Evolutionary conservation across 495 filamentous ascomycete genomes (phyloP), one percentile per base, ranked within the genome.

Genomic region (Penicillium cosmopolitanum): DNA sequence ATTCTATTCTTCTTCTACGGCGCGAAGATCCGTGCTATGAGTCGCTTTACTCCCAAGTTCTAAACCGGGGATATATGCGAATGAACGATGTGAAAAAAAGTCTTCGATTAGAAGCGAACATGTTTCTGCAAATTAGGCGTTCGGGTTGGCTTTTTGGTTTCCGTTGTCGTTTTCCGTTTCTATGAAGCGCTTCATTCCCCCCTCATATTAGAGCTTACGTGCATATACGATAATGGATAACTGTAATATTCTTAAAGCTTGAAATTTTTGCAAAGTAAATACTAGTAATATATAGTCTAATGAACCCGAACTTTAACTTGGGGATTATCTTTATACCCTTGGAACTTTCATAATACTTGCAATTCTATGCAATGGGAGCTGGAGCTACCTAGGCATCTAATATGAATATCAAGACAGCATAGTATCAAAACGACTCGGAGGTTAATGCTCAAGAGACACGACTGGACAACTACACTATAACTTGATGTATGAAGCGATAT

Each of bases 1-100:
- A 76, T 89, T 51, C 62, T 89, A 31, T 92, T 93, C 70, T 91
- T 78, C 62, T 70, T 83, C n/a, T 91, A 83, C 61, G 89, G 89
- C 4, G 81, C 78, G 66, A 80, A 75, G 72, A 86, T 93, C 43
- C 73, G 88, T 44, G 70, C 67, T 36, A 72, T 77, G 76, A 83
- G 80, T 61, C 77, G 71, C 50, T 80, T 78, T 57, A 71, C 68
- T 13, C 78, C 78, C 10, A 75, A 78, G 68, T 72, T 78, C n/a
- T 77, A 64, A 63, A 15, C 5, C 5, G 18, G 36, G 36, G 4
- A 38, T 38, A 12, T 38, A 2, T 38, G 36, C 36, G 28, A 9
- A 31, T 31, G 28, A 31, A 31, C 28, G 28, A 31, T 31, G 6
- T 9, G 28, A 31, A 9, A 31, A 31, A 9, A 28, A 31, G 28